Evolutionary conservation across 148 eudicot genomes (phyloP).

Genomic region (Rhododendron williamsianum): DNA sequence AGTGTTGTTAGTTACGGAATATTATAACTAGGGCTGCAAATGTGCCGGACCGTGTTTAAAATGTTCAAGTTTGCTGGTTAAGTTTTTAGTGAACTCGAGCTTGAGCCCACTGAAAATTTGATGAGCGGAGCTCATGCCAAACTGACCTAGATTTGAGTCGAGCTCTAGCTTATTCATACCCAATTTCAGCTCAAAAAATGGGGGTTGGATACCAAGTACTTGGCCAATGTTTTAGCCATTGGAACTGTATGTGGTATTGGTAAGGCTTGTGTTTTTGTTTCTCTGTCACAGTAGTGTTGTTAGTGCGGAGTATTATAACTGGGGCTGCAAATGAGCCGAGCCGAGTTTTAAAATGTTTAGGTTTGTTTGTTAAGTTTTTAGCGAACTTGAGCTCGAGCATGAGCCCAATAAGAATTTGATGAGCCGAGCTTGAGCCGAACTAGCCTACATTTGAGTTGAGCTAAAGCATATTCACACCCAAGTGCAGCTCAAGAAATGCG

Average conservation of each 20-base stretch:
- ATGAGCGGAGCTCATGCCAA: too few species aligned
- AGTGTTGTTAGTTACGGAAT: background rate
- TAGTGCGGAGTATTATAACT: background rate
- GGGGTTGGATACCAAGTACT: constrained; percentile 71
- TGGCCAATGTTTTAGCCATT: constrained; percentile 71
- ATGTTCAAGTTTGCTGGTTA: too few species aligned
- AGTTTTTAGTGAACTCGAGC: too few species aligned
- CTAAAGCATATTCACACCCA: constrained; percentile 28
- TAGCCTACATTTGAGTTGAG: background rate
- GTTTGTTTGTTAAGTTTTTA: too few species aligned
- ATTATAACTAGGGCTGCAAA: too few species aligned
- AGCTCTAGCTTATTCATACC: constrained; percentile 12
- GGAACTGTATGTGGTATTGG: constrained; percentile 82
- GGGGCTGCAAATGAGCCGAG: background rate
- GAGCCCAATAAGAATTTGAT: too few species aligned
- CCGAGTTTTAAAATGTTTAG: too few species aligned
- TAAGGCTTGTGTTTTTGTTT: constrained; percentile 16
- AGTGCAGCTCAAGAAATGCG: constrained; percentile 70
- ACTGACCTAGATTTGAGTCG: too few species aligned
- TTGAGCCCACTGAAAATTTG: too few species aligned
- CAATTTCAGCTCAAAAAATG: constrained; percentile 76
- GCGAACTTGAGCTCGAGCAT: too few species aligned
- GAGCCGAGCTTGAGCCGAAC: too few species aligned
- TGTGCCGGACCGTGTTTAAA: too few species aligned
- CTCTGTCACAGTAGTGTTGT: background rate